Evolutionary conservation across 495 filamentous ascomycete genomes (phyloP).

Genomic region (Bombardia bombarda): DNA sequence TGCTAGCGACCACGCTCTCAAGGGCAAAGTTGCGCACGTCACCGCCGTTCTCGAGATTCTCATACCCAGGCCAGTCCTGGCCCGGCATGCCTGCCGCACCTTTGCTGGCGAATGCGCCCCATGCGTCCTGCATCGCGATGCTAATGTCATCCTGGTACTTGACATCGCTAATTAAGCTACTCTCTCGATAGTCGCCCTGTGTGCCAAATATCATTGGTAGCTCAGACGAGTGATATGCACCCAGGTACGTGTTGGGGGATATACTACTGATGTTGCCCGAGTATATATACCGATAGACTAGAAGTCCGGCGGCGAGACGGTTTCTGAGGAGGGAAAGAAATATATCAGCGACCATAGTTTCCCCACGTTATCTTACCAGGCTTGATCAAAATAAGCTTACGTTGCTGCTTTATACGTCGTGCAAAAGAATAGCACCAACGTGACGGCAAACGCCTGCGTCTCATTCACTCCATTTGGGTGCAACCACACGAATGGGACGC

Average conservation of each 20-base stretch:
- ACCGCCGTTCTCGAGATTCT: not conserved
- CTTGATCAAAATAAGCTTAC: not conserved
- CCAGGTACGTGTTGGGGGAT: constrained; percentile 31
- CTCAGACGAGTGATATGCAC: constrained; percentile 45
- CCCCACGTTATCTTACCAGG: not conserved
- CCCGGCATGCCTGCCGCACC: not conserved
- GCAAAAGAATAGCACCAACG: constrained; percentile 18
- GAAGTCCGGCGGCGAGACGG: constrained; percentile 18
- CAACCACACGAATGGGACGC: constrained; percentile 11
- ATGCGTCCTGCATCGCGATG: constrained; percentile 32
- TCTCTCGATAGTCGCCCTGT: constrained; percentile 25
- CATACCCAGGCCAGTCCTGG: not conserved
- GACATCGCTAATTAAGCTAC: constrained; percentile 7
- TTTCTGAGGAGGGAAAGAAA: not conserved
- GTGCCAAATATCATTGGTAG: constrained; percentile 43
- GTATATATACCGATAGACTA: constrained; percentile 38
- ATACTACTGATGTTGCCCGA: constrained; percentile 41
- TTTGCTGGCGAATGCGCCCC: constrained; percentile 33
- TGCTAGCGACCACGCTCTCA: not conserved
- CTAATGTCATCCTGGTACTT: constrained; percentile 21
- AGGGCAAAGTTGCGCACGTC: not conserved
- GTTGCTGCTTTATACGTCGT: constrained; percentile 13
- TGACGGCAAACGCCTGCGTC: constrained; percentile 3
- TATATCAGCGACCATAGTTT: not conserved
- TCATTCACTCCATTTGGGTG: constrained; percentile 5